Evolutionary conservation across 768 basidiomycete species (phyloP).

Genomic region (Podaxis sp.): DNA sequence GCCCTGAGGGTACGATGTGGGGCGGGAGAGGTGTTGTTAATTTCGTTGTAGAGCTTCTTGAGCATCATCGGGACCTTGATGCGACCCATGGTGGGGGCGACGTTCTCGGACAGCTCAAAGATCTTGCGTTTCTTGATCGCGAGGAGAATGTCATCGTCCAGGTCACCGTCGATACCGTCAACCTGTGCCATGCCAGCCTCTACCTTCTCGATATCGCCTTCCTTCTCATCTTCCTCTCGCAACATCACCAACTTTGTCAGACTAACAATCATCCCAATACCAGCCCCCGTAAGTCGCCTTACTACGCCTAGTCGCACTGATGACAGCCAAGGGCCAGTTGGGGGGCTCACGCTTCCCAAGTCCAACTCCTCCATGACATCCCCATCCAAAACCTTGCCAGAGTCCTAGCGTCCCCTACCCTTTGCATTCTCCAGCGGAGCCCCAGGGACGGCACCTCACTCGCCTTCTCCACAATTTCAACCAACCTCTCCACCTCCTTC

Average conservation of each 20-base stretch:
- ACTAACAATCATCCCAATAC: slow-evolving; percentile 22
- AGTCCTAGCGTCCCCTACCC: slow-evolving; percentile 16
- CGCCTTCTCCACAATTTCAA: slow-evolving; percentile 45
- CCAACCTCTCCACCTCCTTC: slow-evolving; percentile 55
- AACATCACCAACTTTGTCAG: slow-evolving; percentile 25
- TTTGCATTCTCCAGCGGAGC: slow-evolving; percentile 37
- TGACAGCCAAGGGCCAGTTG: slow-evolving; percentile 34
- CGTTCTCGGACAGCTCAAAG: slow-evolving; percentile 12
- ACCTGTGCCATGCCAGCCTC: slow-evolving; percentile 18
- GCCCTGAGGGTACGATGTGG: slow-evolving; percentile 20
- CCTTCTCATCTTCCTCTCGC: slow-evolving; percentile 31
- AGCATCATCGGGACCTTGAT: slow-evolving; percentile 15
- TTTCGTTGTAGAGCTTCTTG: too few species aligned
- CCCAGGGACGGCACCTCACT: slow-evolving; percentile 29
- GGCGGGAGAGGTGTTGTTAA: slow-evolving; percentile 13
- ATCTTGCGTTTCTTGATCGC: slow-evolving; percentile 25
- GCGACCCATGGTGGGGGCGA: slow-evolving; percentile 22
- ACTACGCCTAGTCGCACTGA: slow-evolving; percentile 22
- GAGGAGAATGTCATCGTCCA: slow-evolving; percentile 22
- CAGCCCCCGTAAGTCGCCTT: slow-evolving; percentile 16
- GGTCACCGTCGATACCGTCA: slow-evolving; percentile 23
- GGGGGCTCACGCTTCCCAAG: slow-evolving; percentile 27
- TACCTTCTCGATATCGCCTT: slow-evolving; percentile 4
- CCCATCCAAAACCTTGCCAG: slow-evolving; percentile 7
- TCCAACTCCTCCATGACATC: slow-evolving; percentile 13